These are phyloP conservation scores for Colletotrichum lentis DNA, from an alignment of 2,329 filamentous ascomycete species.

Conservation along the genomic window DNA sequence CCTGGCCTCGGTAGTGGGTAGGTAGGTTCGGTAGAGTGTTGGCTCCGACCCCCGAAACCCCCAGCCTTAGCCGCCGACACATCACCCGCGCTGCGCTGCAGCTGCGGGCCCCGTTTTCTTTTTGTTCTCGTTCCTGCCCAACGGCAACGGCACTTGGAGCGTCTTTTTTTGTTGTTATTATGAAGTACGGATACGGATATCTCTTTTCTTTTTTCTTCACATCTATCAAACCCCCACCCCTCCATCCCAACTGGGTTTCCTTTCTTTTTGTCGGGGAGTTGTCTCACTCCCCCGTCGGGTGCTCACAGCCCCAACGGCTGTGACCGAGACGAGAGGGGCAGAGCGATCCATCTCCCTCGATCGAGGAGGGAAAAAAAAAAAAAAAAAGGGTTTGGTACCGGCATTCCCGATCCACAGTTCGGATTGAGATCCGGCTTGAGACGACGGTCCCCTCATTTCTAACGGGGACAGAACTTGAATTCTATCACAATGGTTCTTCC, in stretches of 20 bases:
- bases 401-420: neutral
- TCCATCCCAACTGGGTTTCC: neutral
- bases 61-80: constrained; percentile 6
- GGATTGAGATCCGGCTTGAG: constrained; percentile 3
- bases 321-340: neutral
- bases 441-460: no score
- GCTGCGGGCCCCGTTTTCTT: neutral
- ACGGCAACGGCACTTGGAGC: no score
- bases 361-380: no score
- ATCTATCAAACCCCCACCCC: neutral
- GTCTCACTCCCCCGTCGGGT: constrained; percentile 10
- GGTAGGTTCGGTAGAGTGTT: neutral
- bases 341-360: no score
- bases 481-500: neutral
- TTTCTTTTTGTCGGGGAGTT: neutral
- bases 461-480: no score
- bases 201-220: neutral
- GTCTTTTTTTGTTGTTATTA: neutral
- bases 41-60: neutral
- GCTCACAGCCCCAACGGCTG: neutral
- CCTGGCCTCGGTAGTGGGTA: neutral
- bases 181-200: no score
- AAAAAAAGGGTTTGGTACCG: no score
- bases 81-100: neutral
- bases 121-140: neutral